Conservation (phyloP, 345 rosid genomes). For the Gossypium mustelinum region DNA sequence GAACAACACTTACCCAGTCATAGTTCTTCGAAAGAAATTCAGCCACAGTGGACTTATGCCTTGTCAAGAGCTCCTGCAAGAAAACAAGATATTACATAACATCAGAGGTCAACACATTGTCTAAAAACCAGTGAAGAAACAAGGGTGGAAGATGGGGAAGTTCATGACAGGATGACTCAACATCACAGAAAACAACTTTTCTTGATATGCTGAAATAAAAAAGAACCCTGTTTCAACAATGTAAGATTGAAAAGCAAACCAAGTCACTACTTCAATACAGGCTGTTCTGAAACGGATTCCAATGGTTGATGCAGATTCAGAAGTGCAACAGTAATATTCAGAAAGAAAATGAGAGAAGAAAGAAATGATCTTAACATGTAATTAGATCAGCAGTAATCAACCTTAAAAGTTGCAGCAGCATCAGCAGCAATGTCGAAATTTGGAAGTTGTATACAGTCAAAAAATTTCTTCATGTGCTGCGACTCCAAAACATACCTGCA, state of each 20-base stretch:
- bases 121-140: neutral
- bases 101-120: constrained; percentile 11
- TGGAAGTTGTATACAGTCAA: constrained; percentile 86
- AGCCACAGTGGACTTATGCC: constrained; percentile 98
- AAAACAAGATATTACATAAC: constrained; percentile 16
- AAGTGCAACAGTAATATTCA: neutral
- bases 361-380: neutral
- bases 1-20: constrained; percentile 64
- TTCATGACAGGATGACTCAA: neutral
- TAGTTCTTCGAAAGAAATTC: constrained; percentile 89
- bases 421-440: constrained; percentile 96
- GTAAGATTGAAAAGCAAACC: constrained; percentile 5
- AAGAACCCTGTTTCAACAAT: neutral
- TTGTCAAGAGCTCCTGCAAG: constrained; percentile 84
- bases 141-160: neutral
- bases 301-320: neutral
- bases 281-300: neutral
- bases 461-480: constrained; percentile 78
- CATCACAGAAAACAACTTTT: neutral
- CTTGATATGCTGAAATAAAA: neutral
- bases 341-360: constrained; percentile 11
- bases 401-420: constrained; percentile 99
- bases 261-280: neutral
- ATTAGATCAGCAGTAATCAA: constrained; percentile 20
- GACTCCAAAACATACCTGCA: constrained; percentile 89